Percentiles rank a stretch among this genome's conserved stretches.
Evolutionary conservation across 148 eudicot genomes (phyloP).

Genomic region (Silene uniflora): DNA sequence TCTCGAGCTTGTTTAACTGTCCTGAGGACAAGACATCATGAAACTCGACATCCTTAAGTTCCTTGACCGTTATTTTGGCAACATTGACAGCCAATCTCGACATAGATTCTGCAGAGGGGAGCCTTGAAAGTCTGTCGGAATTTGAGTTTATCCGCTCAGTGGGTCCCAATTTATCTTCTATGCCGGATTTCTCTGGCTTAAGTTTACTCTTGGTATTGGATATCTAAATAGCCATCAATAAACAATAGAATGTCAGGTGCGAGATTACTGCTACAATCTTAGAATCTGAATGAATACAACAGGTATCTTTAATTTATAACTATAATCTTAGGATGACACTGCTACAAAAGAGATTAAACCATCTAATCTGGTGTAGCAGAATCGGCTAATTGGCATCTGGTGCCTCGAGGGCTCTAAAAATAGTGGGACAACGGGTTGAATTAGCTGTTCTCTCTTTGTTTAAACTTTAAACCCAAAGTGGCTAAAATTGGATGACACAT

Average conservation of each 20-base stretch:
- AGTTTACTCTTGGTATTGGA: not conserved
- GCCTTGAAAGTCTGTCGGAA: not conserved
- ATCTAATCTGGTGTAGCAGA: not conserved
- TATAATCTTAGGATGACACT: not conserved
- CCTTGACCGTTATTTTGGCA: constrained; percentile 29
- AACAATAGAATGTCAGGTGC: not conserved
- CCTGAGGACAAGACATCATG: constrained; percentile 9
- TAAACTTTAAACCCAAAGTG: too few relatives aligned
- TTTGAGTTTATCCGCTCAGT: not conserved
- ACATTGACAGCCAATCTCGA: constrained; percentile 23
- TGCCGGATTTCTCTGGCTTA: not conserved
- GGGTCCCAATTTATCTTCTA: not conserved
- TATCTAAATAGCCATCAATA: not conserved
- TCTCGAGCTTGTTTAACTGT: constrained; percentile 16
- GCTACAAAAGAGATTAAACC: not conserved
- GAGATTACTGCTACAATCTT: not conserved
- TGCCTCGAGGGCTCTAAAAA: too few relatives aligned
- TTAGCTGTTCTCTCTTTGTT: too few relatives aligned
- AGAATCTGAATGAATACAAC: not conserved
- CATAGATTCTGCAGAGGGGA: constrained; percentile 6
- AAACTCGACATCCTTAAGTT: constrained; percentile 21
- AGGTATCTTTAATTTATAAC: not conserved
- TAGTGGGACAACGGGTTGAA: too few relatives aligned
- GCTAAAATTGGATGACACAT: too few relatives aligned
- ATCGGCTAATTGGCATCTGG: too few relatives aligned